Conservation (phyloP, 768 basidiomycete genomes). For the Mycena galopus region DNA sequence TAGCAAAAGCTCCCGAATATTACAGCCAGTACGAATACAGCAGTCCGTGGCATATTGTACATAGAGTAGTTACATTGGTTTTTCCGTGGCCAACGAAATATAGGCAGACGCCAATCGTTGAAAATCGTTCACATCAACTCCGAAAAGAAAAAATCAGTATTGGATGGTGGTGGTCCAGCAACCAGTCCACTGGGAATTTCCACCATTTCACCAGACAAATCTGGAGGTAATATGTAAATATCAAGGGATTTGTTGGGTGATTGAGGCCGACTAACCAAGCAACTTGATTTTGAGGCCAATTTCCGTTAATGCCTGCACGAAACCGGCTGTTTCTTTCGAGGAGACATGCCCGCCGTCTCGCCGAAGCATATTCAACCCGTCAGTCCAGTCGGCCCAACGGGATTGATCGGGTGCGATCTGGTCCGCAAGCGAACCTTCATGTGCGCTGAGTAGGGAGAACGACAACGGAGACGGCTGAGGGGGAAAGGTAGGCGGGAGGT, state of each 20-base stretch:
- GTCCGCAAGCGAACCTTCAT: constrained; percentile 81
- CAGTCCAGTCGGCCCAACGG: constrained; percentile 94
- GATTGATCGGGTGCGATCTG: constrained; percentile 83
- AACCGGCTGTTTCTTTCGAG: constrained; percentile 87
- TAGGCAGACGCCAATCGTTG: neutral
- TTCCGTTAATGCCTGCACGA: constrained; percentile 89
- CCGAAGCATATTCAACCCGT: constrained; percentile 90
- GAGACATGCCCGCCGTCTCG: constrained; percentile 86
- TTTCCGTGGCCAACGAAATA: neutral
- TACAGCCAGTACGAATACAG: constrained; percentile 32
- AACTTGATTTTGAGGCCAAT: constrained; percentile 94
- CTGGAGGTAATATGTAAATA: constrained; percentile 51
- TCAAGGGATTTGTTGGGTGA: constrained; percentile 13
- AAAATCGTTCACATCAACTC: constrained; percentile 65
- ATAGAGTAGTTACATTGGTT: constrained; percentile 28
- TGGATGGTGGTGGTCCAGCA: constrained; percentile 83
- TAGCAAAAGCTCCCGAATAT: constrained; percentile 5
- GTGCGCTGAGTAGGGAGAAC: constrained; percentile 80
- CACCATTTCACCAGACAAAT: constrained; percentile 90
- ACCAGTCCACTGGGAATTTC: constrained; percentile 87
- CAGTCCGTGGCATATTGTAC: constrained; percentile 20
- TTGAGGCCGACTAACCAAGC: constrained; percentile 66
- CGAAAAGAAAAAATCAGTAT: constrained; percentile 90
- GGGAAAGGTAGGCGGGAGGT: constrained; percentile 67
- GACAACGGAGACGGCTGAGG: constrained; percentile 75